Conservation (phyloP, 139 green algal genomes). For the Astrephomene gubernaculifera region DNA sequence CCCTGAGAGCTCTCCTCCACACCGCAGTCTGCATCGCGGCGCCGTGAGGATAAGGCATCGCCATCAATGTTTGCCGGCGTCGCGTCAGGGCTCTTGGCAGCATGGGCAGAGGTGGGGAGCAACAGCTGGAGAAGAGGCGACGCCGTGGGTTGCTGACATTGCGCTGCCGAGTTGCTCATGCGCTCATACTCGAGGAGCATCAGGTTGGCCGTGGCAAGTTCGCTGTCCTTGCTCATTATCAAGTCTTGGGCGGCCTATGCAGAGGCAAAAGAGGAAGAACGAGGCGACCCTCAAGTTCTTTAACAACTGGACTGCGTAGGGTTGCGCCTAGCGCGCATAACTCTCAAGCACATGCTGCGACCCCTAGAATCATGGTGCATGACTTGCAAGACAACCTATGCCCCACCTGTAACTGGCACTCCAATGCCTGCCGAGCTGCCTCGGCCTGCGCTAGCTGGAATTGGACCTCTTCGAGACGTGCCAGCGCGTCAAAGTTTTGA, state of each 20-base stretch:
- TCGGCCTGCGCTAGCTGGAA: slow-evolving; percentile 9
- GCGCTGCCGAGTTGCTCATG: neutral
- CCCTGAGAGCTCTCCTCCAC: too few relatives aligned
- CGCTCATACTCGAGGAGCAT: slow-evolving; percentile 23
- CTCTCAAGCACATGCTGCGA: too few relatives aligned
- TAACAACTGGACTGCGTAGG: too few relatives aligned
- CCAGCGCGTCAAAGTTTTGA: slow-evolving; percentile 3
- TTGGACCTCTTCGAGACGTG: slow-evolving; percentile 21
- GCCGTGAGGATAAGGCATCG: too few relatives aligned
- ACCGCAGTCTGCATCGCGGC: too few relatives aligned
- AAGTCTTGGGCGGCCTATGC: slow-evolving; percentile 7
- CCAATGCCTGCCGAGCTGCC: neutral
- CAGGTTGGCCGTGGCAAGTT: slow-evolving; percentile 25
- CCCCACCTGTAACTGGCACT: slow-evolving; percentile 29
- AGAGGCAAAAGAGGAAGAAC: too few relatives aligned
- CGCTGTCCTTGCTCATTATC: slow-evolving; percentile 16
- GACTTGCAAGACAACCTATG: too few relatives aligned
- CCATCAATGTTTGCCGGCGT: neutral
- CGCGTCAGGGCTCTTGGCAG: neutral
- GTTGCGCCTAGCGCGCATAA: too few relatives aligned
- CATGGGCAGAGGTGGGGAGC: neutral
- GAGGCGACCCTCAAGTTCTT: too few relatives aligned
- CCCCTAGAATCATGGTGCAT: too few relatives aligned
- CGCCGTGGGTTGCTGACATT: neutral
- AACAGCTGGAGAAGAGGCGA: slow-evolving; percentile 1